Percentiles rank a stretch among this genome's conserved stretches.
Evolutionary conservation across 805 yeast genomes (phyloP).

Genomic region (Metschnikowia peoriensis): DNA sequence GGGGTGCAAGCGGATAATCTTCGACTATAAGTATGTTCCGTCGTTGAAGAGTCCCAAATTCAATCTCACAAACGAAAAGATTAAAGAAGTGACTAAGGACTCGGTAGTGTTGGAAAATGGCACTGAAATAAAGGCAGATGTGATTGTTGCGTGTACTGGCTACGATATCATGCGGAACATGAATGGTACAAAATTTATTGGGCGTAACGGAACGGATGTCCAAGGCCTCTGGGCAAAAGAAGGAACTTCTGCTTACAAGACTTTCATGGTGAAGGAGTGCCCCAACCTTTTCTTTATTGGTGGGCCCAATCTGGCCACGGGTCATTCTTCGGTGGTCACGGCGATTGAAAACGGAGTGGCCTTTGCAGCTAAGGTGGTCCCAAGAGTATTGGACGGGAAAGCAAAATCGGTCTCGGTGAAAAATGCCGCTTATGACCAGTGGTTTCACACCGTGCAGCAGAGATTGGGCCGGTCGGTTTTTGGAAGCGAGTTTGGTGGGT

Average conservation of each 20-base stretch:
- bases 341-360: conserved; percentile 36
- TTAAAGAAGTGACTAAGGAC: conserved; percentile 28
- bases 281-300: conserved; percentile 37
- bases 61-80: conserved; percentile 22
- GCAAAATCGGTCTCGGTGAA: conserved; percentile 32
- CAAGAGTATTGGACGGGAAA: conserved; percentile 27
- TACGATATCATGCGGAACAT: conserved; percentile 27
- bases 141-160: conserved; percentile 44
- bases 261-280: conserved; percentile 29
- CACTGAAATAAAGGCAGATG: conserved; percentile 30
- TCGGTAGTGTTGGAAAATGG: conserved; percentile 31
- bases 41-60: conserved; percentile 31
- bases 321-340: conserved; percentile 41
- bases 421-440: conserved; percentile 30
- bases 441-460: conserved; percentile 30
- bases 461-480: conserved; percentile 30
- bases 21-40: conserved; percentile 37
- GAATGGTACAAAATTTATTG: conserved; percentile 22
- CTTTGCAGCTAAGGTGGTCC: conserved; percentile 24
- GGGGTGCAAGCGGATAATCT: conserved; percentile 43
- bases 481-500: conserved; percentile 41
- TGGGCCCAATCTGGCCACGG: conserved; percentile 44
- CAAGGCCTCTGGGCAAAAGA: conserved; percentile 28
- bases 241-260: conserved; percentile 36
- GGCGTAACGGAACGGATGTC: conserved; percentile 25